phyloP scores from a whole-genome alignment of 2,329 filamentous ascomycete genomes.

The Arthroderma uncinatum region DNA sequence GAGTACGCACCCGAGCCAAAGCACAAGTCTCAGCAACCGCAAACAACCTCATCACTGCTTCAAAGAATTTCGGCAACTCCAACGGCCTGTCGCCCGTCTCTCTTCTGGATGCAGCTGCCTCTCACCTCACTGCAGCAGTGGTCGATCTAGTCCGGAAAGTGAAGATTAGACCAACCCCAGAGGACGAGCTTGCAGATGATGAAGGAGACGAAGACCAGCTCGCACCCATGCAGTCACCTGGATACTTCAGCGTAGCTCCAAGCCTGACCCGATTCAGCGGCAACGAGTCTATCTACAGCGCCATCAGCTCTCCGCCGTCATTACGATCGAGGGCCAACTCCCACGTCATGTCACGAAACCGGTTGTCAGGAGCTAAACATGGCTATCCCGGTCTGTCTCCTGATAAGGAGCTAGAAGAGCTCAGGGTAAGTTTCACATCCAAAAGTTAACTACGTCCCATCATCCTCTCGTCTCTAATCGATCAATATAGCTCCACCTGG shows the following conservation, averaged over 20 bases:
- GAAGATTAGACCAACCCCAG: slow-evolving; percentile 68
- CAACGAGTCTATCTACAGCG: slow-evolving; percentile 65
- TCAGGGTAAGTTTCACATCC: slow-evolving; percentile 43
- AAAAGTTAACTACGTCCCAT: too few relatives aligned
- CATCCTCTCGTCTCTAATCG: not conserved
- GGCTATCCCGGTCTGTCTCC: slow-evolving; percentile 33
- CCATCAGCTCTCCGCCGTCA: slow-evolving; percentile 54
- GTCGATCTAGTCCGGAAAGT: slow-evolving; percentile 74
- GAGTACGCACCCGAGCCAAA: slow-evolving; percentile 60
- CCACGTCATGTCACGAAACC: slow-evolving; percentile 24
- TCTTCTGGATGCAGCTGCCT: slow-evolving; percentile 82
- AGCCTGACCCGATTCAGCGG: slow-evolving; percentile 43
- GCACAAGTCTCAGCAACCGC: slow-evolving; percentile 79
- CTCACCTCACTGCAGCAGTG: slow-evolving; percentile 73
- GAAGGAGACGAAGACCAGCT: slow-evolving; percentile 50
- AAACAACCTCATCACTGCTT: slow-evolving; percentile 89
- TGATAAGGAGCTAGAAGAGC: slow-evolving; percentile 46
- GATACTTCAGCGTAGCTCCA: slow-evolving; percentile 54
- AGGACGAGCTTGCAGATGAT: slow-evolving; percentile 63
- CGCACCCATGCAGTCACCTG: slow-evolving; percentile 55
- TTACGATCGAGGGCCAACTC: slow-evolving; percentile 26
- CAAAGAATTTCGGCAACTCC: slow-evolving; percentile 77
- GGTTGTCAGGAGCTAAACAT: slow-evolving; percentile 21
- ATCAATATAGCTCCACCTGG: slow-evolving; percentile 54
- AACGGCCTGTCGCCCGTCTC: slow-evolving; percentile 86